Evolutionary conservation across 306 rosid genomes (phyloP), one percentile per base, ranked within the genome.

Genomic region (Sechiopsis laciniata): DNA sequence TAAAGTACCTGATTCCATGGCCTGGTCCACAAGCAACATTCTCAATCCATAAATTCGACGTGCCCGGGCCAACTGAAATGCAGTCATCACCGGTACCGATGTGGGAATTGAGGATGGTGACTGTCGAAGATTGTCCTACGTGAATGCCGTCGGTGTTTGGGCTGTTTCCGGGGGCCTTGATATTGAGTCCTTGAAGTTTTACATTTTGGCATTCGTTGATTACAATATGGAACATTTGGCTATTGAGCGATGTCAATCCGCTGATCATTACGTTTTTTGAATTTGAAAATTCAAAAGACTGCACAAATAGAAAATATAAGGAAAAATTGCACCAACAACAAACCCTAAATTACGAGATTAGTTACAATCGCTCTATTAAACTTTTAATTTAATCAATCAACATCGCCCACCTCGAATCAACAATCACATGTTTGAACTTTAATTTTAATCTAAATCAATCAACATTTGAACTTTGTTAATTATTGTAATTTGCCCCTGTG

Each of bases 11-110:
- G 19, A 89, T 75, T 10, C 96, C 96, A 32, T 89, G 96, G 2
- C 96, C 90, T 2, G 96, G 96, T 37, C 96, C 92, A 73, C 92
- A 89, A 55, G 79, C 82, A 16, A 89, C 82, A 78, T 78, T 46
- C 20, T 75, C 74, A 73, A 85, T 87, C 74, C 83, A 67, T 65
- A 89, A 52, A 75, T 85, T 84, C 2, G 21, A 75, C 63, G 92
- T 82, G 45, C 84, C 88, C 2, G 90, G 86, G n/a, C 86, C 90
- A 9, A 65, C 1, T 11, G 71, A 65, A 19, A 65, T 65, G n/a
- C 71, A 65, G n/a, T 65, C 71, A 2, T 65, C 92, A 0, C 96
- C 92, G 2, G 90, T 89, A 76, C 73, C 68, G 46, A 87, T 8
- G 72, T 74, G 78, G 50, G 82, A 73, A 1, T 84, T 85, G 12